A percentile compares a stretch with the other conserved stretches of the same genome.
These are phyloP conservation scores for Fusarium sororula DNA, from an alignment of 2,329 filamentous ascomycete species.

Conservation along the genomic window DNA sequence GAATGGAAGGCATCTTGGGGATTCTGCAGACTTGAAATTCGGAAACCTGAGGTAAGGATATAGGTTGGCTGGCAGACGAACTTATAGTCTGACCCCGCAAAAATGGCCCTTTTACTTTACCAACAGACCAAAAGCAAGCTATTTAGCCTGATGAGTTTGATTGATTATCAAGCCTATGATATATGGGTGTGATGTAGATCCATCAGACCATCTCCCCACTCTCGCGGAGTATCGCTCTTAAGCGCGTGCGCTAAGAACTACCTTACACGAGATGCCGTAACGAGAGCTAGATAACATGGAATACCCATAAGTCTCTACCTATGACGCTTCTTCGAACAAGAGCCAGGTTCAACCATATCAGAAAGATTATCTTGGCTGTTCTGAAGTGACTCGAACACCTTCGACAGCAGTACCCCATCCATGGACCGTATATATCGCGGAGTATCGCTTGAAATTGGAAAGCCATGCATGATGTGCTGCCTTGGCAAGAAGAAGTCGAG, in stretches of 20 bases:
- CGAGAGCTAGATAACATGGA: no score
- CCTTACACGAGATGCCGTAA: not conserved
- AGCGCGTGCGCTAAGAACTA: not conserved
- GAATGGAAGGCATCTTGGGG: slow-evolving; percentile 54
- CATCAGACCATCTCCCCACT: not conserved
- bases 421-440: not conserved
- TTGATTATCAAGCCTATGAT: not conserved
- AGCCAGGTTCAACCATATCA: not conserved
- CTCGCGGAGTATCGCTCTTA: not conserved
- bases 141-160: not conserved
- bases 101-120: not conserved
- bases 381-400: not conserved
- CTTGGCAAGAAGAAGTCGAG: no score
- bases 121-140: not conserved
- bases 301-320: no score
- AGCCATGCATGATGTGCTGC: not conserved
- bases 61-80: not conserved
- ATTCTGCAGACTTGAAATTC: not conserved
- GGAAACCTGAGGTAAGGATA: not conserved
- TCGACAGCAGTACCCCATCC: not conserved
- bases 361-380: not conserved
- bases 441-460: not conserved
- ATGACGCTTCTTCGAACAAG: not conserved
- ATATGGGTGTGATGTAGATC: not conserved
- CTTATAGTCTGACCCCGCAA: not conserved